A percentile compares a stretch with the other conserved stretches of the same genome.
Evolutionary conservation across 2,329 filamentous ascomycete genomes (phyloP).

Genomic region (Talaromyces verruculosus): DNA sequence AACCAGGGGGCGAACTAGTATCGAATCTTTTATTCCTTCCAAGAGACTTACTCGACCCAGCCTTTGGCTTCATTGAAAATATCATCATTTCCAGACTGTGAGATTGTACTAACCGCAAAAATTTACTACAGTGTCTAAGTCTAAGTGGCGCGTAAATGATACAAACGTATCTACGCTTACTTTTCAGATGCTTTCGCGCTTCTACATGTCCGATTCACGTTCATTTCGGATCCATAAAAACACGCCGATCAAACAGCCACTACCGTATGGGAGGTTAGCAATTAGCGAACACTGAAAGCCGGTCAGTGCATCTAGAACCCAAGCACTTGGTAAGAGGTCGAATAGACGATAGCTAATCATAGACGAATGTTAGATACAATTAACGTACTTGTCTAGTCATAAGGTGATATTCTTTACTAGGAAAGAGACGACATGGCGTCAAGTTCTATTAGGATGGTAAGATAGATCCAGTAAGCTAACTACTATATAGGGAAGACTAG

Average conservation of each 20-base stretch:
- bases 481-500: neutral
- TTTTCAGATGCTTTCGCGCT: neutral
- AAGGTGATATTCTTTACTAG: neutral
- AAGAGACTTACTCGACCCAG: no score
- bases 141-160: no score
- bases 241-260: neutral
- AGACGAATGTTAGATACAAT: neutral
- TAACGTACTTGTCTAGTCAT: neutral
- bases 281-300: neutral
- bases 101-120: no score
- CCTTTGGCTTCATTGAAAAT: no score
- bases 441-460: neutral
- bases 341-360: neutral
- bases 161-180: no score
- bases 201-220: neutral
- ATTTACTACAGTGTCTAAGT: no score
- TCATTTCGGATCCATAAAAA: neutral
- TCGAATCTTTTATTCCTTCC: no score
- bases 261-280: neutral
- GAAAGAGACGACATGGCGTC: neutral
- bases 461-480: neutral
- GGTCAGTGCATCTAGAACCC: neutral
- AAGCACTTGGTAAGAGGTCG: neutral
- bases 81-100: no score
- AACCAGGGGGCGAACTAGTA: no score